A percentile compares a stretch with the other conserved stretches of the same genome.
Conservation (phyloP, 768 basidiomycete species). For the Astraeus odoratus region DNA sequence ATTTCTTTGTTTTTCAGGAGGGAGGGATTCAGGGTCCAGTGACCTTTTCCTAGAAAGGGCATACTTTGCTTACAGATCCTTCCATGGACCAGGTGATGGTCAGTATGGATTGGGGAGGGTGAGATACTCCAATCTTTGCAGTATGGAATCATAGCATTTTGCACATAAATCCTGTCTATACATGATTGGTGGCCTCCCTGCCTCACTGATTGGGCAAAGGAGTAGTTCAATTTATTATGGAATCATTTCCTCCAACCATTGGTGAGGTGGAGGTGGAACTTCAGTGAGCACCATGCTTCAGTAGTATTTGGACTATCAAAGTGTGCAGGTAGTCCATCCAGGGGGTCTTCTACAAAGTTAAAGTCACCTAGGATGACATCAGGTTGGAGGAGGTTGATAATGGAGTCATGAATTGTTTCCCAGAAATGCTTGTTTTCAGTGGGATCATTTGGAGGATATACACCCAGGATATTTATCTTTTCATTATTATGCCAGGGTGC, state of each 20-base stretch:
- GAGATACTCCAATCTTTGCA: background rate
- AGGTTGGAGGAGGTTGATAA: conserved; percentile 9
- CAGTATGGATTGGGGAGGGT: background rate
- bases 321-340: conserved; percentile 29
- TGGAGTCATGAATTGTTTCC: conserved; percentile 9
- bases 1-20: conserved; percentile 5
- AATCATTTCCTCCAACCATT: conserved; percentile 2
- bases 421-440: conserved; percentile 28
- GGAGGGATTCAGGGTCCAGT: conserved; percentile 5
- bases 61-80: conserved; percentile 1
- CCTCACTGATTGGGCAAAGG: background rate
- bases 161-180: background rate
- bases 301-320: conserved; percentile 11
- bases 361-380: conserved; percentile 36
- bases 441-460: conserved; percentile 32
- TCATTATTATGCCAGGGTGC: conserved; percentile 13
- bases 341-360: conserved; percentile 33
- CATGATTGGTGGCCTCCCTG: background rate
- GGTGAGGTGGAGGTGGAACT: background rate
- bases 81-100: conserved; percentile 7
- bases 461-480: conserved; percentile 21
- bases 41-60: conserved; percentile 8
- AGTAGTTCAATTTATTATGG: background rate
- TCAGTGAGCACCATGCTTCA: conserved; percentile 9
- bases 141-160: accelerated